phyloP scores from a whole-genome alignment of 2,329 filamentous ascomycete species.

The Microcyclospora pomicola region DNA sequence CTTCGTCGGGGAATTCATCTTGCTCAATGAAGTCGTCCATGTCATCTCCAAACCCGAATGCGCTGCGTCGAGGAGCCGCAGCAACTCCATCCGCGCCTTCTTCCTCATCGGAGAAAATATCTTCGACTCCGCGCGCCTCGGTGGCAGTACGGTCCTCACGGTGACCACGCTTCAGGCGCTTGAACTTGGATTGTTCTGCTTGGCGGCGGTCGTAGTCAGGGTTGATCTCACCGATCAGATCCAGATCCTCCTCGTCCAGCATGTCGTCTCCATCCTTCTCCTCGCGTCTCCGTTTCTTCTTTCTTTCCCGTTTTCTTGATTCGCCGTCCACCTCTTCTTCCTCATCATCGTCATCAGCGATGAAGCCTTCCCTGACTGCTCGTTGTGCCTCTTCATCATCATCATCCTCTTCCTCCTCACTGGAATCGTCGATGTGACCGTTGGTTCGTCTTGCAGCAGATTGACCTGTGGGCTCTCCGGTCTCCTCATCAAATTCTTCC shows the following conservation, averaged over 20 bases:
- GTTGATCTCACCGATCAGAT: conserved; percentile 76
- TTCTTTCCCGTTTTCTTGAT: conserved; percentile 46
- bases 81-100: conserved; percentile 44
- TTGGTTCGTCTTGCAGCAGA: conserved; percentile 27
- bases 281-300: conserved; percentile 64
- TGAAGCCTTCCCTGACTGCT: conserved; percentile 77
- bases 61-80: conserved; percentile 17
- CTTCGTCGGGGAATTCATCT: conserved; percentile 79
- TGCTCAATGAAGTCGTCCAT: conserved; percentile 93
- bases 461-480: conserved; percentile 37
- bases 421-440: conserved; percentile 60
- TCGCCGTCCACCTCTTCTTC: conserved; percentile 62
- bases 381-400: conserved; percentile 79
- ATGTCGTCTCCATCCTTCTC: conserved; percentile 70
- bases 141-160: conserved; percentile 51
- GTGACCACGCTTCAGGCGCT: conserved; percentile 87
- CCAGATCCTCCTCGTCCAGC: conserved; percentile 89
- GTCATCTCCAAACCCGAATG: conserved; percentile 51
- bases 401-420: conserved; percentile 73
- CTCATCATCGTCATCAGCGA: conserved; percentile 86
- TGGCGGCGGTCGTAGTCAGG: conserved; percentile 55
- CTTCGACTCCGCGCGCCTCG: conserved; percentile 61
- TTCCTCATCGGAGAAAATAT: conserved; percentile 94
- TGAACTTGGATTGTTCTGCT: conserved; percentile 72
- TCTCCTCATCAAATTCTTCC: conserved; percentile 70